phyloP scores from a whole-genome alignment of 176 grass and related monocot genomes.

The Carex scoparia region DNA sequence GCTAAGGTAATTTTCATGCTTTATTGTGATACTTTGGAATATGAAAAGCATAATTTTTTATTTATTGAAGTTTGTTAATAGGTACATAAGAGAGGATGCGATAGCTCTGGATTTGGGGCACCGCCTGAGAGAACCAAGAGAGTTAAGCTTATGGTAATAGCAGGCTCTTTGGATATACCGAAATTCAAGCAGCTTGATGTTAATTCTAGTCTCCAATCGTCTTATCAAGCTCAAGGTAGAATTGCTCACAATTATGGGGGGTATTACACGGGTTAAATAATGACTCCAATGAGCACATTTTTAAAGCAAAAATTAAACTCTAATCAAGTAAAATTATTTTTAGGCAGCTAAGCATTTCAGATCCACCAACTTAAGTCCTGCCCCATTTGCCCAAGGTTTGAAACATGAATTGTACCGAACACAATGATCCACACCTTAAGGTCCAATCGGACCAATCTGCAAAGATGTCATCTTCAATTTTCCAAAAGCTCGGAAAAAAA shows the following conservation, averaged over 20 bases:
- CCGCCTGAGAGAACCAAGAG: slow-evolving; percentile 35
- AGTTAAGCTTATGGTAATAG: slow-evolving; percentile 47
- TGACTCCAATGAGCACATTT: not conserved
- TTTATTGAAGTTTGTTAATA: slow-evolving; percentile 23
- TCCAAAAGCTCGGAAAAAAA: not conserved
- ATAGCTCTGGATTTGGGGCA: slow-evolving; percentile 25
- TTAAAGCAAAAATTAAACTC: not conserved
- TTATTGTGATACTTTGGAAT: not conserved
- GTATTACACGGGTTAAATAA: not conserved
- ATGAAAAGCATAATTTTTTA: not conserved
- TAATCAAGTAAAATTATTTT: not conserved
- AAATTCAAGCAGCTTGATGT: slow-evolving; percentile 55
- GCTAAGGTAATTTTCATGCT: not conserved
- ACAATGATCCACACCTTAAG: not conserved
- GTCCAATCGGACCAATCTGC: not conserved
- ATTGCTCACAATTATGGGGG: not conserved
- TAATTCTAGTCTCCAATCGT: slow-evolving; percentile 8
- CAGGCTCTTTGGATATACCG: slow-evolving; percentile 31
- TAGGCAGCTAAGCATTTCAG: not conserved
- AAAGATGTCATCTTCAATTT: not conserved
- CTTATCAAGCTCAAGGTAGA: slow-evolving; percentile 18
- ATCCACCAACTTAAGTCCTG: not conserved
- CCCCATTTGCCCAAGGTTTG: not conserved
- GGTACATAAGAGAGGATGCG: slow-evolving; percentile 50
- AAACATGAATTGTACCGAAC: not conserved